Base-by-base conservation (phyloP, 1,284 basidiomycete genomes). In the Ustilago tritici region DNA sequence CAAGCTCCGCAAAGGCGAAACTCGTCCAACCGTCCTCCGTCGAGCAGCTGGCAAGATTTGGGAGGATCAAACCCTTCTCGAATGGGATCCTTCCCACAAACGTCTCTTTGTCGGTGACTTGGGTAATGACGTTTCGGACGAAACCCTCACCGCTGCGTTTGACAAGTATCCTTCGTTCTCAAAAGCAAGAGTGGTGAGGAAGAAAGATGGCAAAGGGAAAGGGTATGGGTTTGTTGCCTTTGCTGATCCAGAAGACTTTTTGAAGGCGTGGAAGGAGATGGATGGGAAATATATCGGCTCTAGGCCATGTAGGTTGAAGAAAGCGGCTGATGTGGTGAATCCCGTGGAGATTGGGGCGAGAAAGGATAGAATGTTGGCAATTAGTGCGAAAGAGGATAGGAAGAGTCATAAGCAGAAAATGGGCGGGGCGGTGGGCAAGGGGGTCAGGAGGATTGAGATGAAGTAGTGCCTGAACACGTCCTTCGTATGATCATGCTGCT, bases 221-320 rank as follows among this genome's bases (percentile, higher is more conserved):
- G 88, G 88, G 0, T 99, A 93, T 84, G 97, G 95, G 0, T 99
- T 99, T 84, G 95, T 99, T 40, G 93, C 95, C 0, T 99, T 99
- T 87, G 94, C 94, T 65, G 97, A 99, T 83, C 97, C 97, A 0
- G 96, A 99, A 88, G 97, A 99, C 86, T 99, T 98, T 86, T 87
- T 99, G 67, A 95, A 91, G 81, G 97, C 97, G 8, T 99, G 97
- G 97, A 99, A 99, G 86, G 95, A 99, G 87, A 98, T 98, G 95
- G 94, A 99, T 87, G 96, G 95, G 93, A 85, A 85, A 55, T 85
- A 86, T 56, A 83, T 86, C 36, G 85, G 85, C 1, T 79, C 76
- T 36, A 61, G 85, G 31, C 85, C 85, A 4, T 82, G 82, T 58
- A 68, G 82, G 31, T 64, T 86, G 53, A 86, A 86, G 49, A 84